phyloP scores from a whole-genome alignment of 805 yeast species.

The Wickerhamomyces bisporus region DNA sequence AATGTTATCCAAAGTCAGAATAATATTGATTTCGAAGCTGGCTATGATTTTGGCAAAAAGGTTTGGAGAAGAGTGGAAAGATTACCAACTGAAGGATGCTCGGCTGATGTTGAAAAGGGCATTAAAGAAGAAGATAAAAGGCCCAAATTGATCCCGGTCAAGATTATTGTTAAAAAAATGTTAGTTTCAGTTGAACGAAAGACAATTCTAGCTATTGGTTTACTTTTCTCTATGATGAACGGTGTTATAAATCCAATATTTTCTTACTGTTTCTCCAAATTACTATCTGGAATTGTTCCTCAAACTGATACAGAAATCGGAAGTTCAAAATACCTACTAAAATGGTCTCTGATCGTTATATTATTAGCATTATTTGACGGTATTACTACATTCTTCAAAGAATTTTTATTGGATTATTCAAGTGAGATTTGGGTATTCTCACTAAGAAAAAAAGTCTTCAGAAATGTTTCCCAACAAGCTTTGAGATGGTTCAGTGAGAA shows the following conservation, averaged over 20 bases:
- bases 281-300: constrained; percentile 61
- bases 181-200: constrained; percentile 22
- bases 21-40: constrained; percentile 6
- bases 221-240: constrained; percentile 45
- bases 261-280: constrained; percentile 68
- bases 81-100: not conserved
- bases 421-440: constrained; percentile 65
- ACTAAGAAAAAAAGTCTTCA: constrained; percentile 46
- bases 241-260: constrained; percentile 73
- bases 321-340: constrained; percentile 30
- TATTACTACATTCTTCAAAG: constrained; percentile 43
- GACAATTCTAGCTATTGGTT: constrained; percentile 40
- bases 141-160: constrained; percentile 24
- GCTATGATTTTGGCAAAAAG: not conserved
- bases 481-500: constrained; percentile 45
- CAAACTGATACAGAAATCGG: constrained; percentile 27
- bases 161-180: constrained; percentile 26
- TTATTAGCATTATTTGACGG: constrained; percentile 64
- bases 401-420: constrained; percentile 44
- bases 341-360: constrained; percentile 68
- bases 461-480: constrained; percentile 45
- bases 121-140: constrained; percentile 11
- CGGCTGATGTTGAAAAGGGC: not conserved
- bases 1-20: constrained; percentile 9
- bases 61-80: constrained; percentile 3